Evolutionary conservation across 2,329 filamentous ascomycete genomes (phyloP), one percentile per base, ranked within the genome.

Genomic region (Simplicillium sp.): DNA sequence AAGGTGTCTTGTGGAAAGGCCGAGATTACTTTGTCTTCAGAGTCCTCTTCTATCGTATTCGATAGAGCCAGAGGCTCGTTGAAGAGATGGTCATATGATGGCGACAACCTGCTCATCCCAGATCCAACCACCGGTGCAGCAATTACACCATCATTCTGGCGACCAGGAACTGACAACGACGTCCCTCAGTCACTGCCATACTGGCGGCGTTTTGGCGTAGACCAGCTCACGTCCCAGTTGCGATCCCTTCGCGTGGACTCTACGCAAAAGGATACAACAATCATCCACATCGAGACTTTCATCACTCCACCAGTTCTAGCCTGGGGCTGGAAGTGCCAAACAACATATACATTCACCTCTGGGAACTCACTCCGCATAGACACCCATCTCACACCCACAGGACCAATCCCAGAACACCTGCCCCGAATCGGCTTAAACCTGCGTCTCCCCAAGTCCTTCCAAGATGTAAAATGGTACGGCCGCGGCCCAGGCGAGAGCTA

Each of bases 111-210:
- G 0, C 53, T 72, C 11, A 57, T 50, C 7, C 38, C 50, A 1
- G 56, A 64, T 37, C 58, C 66, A 1, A 53, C 46, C 29, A 59
- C 58, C 3, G 49, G 55, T 7, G 55, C 58, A 3, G 66, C 63
- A 16, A 54, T 69, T 13, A 50, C 56, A 8, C 66, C 73, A 2
- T 62, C 66, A 6, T 75, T 84, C 58, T 83, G 77, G 70, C 75
- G 80, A 4, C 74, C 80, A 0, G 69, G 71, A 12, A 84, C 79
- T 0, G 76, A 84, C 55, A 84, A 84, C 49, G 80, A 84, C 50
- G 60, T 64, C 0, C 67, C 72, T 0, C 52, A 58, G 13, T 71
- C 75, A 11, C 65, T 72, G 3, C 68, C 66, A 5, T 75, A 81
- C 48, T 84, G 80, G 79, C 60, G 67, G 35, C 62, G 67, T 14